Evolutionary conservation across 257 asterid genomes (phyloP).

Genomic region (Nicotiana noctiflora): DNA sequence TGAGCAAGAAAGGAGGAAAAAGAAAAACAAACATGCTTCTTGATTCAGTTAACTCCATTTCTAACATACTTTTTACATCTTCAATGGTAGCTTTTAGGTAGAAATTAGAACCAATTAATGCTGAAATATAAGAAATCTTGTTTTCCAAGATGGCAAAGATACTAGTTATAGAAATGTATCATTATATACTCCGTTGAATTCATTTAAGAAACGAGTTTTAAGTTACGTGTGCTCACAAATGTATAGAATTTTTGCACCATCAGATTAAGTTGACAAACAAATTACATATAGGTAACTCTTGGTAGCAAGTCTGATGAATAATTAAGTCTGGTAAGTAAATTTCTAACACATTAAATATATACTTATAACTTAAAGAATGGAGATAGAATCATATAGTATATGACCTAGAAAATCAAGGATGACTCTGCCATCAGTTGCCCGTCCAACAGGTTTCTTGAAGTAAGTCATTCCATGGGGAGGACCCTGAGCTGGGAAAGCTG

Average conservation of each 20-base stretch:
- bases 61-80: neutral
- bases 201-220: neutral
- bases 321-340: neutral
- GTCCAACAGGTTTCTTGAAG: slow-evolving; percentile 62
- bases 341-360: neutral
- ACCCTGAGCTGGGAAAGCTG: slow-evolving; percentile 65
- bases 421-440: slow-evolving; percentile 86
- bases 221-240: neutral
- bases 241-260: neutral
- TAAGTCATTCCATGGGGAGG: slow-evolving; percentile 73
- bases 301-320: neutral
- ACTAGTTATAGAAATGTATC: neutral
- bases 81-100: too few relatives aligned
- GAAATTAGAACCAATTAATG: neutral
- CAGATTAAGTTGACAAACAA: neutral
- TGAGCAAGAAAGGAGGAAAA: too few relatives aligned
- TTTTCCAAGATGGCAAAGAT: neutral
- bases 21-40: too few relatives aligned
- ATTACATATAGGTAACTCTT: neutral
- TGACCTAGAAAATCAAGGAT: slow-evolving; percentile 58
- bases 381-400: too few relatives aligned
- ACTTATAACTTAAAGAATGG: neutral
- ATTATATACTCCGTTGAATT: neutral
- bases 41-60: neutral
- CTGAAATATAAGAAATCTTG: neutral